Evolutionary conservation across 768 basidiomycete species (phyloP), one percentile per base, ranked within the genome.

Genomic region (Mrakia blollopis): DNA sequence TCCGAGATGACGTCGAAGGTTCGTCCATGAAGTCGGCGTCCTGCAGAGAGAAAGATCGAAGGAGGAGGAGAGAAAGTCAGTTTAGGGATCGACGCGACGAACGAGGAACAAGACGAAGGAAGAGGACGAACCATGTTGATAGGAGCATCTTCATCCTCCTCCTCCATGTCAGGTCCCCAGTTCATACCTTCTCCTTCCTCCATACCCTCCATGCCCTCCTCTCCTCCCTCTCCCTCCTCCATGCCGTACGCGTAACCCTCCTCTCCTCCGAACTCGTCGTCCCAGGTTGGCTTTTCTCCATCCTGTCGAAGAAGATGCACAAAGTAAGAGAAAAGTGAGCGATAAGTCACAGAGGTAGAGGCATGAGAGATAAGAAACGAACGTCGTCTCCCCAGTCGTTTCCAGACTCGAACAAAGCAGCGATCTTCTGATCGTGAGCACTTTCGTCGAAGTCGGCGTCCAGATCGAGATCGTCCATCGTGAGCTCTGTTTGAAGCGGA

Each of bases 371-470:
- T 5, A 23, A 74, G 62, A 18, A 13, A 67, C 74, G 47, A 21
- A 75, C 74, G 21, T 71, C 75, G 35, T 78, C 72, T 47, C 67
- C 72, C 47, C 72, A 65, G 68, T 78, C 77, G 73, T 74, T 74
- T 0, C 72, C 77, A 41, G 52, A 71, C 57, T 74, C 77, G 35
- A 78, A 92, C 35, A 98, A 82, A 30, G 86, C 87, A 0, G 88
- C 86, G 91, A 99, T 94, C 82, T 93, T 91, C 50, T 83, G 84
- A 79, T 97, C 94, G 81, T 97, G 92, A 74, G 88, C 88, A 16
- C 87, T 89, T 18, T 93, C 91, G 80, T 98, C 93, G 91, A 93
- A 98, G 63, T 98, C 94, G 1, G 89, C 92, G 16, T 98, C 94
- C 9, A 99, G 85, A 80, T 96, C 93, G 5, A 96, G 86, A 60